Evolutionary conservation across 257 asterid genomes (phyloP).

Genomic region (Ilex aquifolium): DNA sequence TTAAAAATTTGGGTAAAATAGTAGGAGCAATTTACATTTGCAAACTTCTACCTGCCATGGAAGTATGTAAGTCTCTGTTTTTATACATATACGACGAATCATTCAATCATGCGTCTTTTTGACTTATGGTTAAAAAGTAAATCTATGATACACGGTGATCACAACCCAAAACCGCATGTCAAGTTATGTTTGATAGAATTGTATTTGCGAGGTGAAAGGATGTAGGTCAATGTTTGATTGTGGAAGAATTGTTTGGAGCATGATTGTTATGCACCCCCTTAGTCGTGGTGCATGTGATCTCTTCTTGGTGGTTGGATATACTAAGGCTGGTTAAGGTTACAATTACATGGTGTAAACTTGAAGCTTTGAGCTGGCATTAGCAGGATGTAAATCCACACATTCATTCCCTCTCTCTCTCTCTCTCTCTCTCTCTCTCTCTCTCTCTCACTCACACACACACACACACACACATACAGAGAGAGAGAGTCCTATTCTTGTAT

Average conservation of each 20-base stretch:
- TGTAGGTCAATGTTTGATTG: no score
- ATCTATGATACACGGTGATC: no score
- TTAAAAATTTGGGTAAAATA: not conserved
- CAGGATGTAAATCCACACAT: no score
- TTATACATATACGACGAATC: no score
- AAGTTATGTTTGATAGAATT: no score
- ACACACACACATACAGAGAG: not conserved
- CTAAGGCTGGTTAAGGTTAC: constrained; percentile 14
- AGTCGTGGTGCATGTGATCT: constrained; percentile 12
- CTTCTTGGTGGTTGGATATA: no score
- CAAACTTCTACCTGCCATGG: not conserved
- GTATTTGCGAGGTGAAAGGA: no score
- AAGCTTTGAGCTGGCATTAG: constrained; percentile 38
- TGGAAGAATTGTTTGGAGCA: no score
- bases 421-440: not conserved
- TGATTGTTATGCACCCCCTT: not conserved
- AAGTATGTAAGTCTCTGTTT: no score
- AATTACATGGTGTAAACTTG: constrained; percentile 23
- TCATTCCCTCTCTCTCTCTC: not conserved
- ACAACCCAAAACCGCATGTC: no score
- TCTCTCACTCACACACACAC: not conserved
- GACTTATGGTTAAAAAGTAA: no score
- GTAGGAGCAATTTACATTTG: not conserved
- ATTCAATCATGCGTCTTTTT: no score
- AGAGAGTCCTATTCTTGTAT: not conserved